phyloP scores from a whole-genome alignment of 1,139 yeast species.

The Kodamaea sp. region DNA sequence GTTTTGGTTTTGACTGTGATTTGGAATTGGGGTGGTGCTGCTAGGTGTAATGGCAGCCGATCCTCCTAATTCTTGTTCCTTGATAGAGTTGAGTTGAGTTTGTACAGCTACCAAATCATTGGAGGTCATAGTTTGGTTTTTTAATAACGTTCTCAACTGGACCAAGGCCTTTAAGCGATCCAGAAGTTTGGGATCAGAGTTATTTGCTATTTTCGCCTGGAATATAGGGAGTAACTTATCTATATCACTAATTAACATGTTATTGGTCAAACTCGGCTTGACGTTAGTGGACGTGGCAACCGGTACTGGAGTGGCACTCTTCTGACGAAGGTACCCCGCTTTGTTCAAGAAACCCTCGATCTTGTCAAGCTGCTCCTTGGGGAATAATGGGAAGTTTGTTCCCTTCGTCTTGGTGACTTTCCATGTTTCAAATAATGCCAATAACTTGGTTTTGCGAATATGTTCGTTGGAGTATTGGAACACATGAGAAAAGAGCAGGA shows the following conservation, averaged over 20 bases:
- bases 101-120: conserved; percentile 46
- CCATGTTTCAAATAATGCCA: conserved; percentile 87
- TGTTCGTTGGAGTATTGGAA: conserved; percentile 76
- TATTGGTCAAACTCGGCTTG: conserved; percentile 19
- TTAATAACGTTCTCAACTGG: conserved; percentile 42
- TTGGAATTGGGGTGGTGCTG: conserved; percentile 9
- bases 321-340: conserved; percentile 28
- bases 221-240: conserved; percentile 43
- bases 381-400: conserved; percentile 69
- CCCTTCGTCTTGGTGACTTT: conserved; percentile 55
- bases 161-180: conserved; percentile 45
- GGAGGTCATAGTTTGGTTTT: conserved; percentile 38
- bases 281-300: not conserved
- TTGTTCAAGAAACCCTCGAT: conserved; percentile 71
- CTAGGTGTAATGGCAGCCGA: conserved; percentile 20
- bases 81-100: conserved; percentile 34
- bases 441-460: conserved; percentile 66
- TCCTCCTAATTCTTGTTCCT: conserved; percentile 34
- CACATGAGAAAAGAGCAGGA: conserved; percentile 69
- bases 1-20: too few relatives aligned
- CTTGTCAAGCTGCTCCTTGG: conserved; percentile 64
- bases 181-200: conserved; percentile 34
- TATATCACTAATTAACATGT: conserved; percentile 43
- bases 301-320: conserved; percentile 1
- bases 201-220: conserved; percentile 30